A percentile compares a stretch with the other conserved stretches of the same genome.
These are phyloP conservation scores for Lactarius hengduanensis DNA, from an alignment of 768 basidiomycete genomes.

Conservation along the genomic window DNA sequence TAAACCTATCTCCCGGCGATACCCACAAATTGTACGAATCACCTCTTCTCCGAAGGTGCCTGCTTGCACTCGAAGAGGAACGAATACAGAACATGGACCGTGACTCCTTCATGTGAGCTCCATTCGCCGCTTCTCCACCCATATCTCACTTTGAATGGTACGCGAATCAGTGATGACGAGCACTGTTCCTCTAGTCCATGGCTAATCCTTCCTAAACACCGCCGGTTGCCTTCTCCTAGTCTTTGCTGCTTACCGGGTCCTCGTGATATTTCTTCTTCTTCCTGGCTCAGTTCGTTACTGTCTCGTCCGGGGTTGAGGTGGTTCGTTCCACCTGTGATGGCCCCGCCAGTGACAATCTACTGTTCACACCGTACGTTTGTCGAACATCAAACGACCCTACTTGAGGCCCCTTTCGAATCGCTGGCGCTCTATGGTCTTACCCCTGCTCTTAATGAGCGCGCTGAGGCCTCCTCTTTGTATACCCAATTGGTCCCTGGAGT, in stretches of 20 bases:
- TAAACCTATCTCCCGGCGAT: constrained; percentile 62
- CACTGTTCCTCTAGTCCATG: constrained; percentile 34
- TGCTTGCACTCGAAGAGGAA: constrained; percentile 51
- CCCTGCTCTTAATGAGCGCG: constrained; percentile 58
- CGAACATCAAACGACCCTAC: constrained; percentile 58
- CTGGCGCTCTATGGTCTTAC: constrained; percentile 85
- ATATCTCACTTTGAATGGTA: constrained; percentile 1
- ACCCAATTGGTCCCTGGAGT: constrained; percentile 55
- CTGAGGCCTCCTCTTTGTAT: constrained; percentile 48
- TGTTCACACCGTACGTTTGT: constrained; percentile 78
- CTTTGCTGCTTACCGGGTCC: constrained; percentile 53
- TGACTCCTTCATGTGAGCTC: constrained; percentile 46
- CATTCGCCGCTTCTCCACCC: not conserved
- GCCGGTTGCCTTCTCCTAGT: constrained; percentile 30
- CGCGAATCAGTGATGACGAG: constrained; percentile 18
- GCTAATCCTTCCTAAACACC: constrained; percentile 36
- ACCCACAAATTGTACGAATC: constrained; percentile 59
- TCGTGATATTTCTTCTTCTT: constrained; percentile 53
- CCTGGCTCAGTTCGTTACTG: constrained; percentile 76
- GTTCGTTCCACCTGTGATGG: constrained; percentile 82
- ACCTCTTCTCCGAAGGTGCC: constrained; percentile 56
- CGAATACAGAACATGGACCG: constrained; percentile 40
- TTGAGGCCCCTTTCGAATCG: constrained; percentile 71
- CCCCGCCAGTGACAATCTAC: constrained; percentile 74
- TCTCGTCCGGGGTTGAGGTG: constrained; percentile 79